Conservation (phyloP, 176 grass and related monocot genomes). For the maize (Zea mays) region Zm-B73-REFERENCE-NAM-5.0 NC_050104.1:117460001-117460500, state of each 20-base stretch:
- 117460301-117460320: not conserved
- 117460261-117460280: constrained; percentile 97
- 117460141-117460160: not conserved
- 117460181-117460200: constrained; percentile 31
- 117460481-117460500: not conserved
- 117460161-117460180: constrained; percentile 23
- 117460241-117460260: constrained; percentile 63
- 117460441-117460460: constrained; percentile 6
- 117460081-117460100: not conserved
- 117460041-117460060: constrained; percentile 25
- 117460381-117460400: constrained; percentile 69
- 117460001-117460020: constrained; percentile 43
- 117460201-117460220: not conserved
- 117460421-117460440: constrained; percentile 94
- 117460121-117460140: constrained; percentile 2
- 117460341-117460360: not conserved
- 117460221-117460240: constrained; percentile 22
- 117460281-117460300: constrained; percentile 14
- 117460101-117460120: not conserved
- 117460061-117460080: not conserved
- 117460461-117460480: not conserved
- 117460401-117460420: constrained; percentile 58
- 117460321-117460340: not conserved
- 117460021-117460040: constrained; percentile 24
- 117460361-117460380: constrained; percentile 87